Percentiles rank a stretch among this genome's conserved stretches.
These are phyloP conservation scores for Pochonia chlamydosporia DNA, from an alignment of 2,329 filamentous ascomycete species.

Conservation along the genomic window DNA sequence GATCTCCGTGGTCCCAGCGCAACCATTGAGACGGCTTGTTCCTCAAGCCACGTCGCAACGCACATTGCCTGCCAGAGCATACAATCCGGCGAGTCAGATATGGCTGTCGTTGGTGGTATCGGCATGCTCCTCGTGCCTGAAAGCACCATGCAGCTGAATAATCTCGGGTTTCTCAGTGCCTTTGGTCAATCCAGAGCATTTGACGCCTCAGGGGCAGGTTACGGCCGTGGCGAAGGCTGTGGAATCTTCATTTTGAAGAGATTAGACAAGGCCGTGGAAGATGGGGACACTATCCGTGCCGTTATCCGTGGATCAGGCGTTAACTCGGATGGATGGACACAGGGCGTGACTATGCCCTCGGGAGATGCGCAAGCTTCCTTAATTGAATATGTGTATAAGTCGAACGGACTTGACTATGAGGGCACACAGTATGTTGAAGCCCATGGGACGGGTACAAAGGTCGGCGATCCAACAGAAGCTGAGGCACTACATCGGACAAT, in stretches of 20 bases:
- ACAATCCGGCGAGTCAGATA: conserved; percentile 3
- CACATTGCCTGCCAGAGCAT: conserved; percentile 17
- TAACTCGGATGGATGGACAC: neutral
- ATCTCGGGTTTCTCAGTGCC: conserved; percentile 6
- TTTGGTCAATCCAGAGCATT: conserved; percentile 25
- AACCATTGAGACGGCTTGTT: conserved; percentile 34
- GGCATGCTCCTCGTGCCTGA: conserved; percentile 12
- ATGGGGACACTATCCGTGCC: conserved; percentile 30
- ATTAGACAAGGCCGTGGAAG: conserved; percentile 33
- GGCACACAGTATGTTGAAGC: conserved; percentile 31
- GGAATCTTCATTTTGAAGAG: conserved; percentile 35
- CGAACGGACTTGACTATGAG: too few species aligned
- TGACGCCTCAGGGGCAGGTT: conserved; percentile 33
- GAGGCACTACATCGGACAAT: conserved; percentile 15
- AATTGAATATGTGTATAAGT: conserved; percentile 3
- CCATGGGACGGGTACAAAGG: conserved; percentile 32
- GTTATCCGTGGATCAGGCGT: neutral
- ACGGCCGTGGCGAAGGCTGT: conserved; percentile 38
- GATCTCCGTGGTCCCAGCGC: conserved; percentile 13
- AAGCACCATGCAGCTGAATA: neutral
- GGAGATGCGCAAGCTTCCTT: conserved; percentile 10
- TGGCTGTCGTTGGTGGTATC: conserved; percentile 3
- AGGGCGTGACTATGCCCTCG: neutral
- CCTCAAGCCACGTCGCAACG: conserved; percentile 25
- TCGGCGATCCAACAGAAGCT: conserved; percentile 22